phyloP scores from a whole-genome alignment of 2,329 filamentous ascomycete genomes.

The Neonectria faginata region DNA sequence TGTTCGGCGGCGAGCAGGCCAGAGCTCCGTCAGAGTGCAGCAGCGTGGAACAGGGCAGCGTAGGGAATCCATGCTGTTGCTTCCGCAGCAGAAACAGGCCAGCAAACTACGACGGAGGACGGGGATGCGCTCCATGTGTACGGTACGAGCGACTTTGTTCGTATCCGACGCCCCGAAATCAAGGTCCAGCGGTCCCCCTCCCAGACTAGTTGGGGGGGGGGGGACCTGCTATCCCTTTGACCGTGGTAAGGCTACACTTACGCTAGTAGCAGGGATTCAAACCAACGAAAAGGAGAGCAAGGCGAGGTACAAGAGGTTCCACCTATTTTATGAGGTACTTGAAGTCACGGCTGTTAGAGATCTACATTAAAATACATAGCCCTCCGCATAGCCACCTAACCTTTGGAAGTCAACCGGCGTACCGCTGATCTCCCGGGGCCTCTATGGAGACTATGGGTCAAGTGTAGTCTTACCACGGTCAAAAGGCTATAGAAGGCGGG shows the following conservation, averaged over 20 bases:
- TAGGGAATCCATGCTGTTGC: conserved; percentile 35
- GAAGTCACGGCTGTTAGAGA: too few relatives aligned
- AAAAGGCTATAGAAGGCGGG: conserved; percentile 1
- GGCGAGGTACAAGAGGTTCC: too few relatives aligned
- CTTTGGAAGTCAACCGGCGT: too few relatives aligned
- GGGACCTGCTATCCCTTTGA: not conserved
- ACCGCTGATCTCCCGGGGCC: too few relatives aligned
- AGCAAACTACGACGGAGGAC: conserved; percentile 30
- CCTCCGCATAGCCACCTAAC: too few relatives aligned
- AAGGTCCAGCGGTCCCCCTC: conserved; percentile 1
- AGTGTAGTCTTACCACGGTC: too few relatives aligned
- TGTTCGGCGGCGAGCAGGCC: conserved; percentile 36
- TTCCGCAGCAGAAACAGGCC: conserved; percentile 18
- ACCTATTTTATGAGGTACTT: too few relatives aligned
- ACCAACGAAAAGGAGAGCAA: too few relatives aligned
- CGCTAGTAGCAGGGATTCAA: too few relatives aligned
- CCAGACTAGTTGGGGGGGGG: not conserved
- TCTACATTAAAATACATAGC: too few relatives aligned
- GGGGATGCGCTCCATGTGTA: not conserved
- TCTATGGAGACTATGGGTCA: too few relatives aligned
- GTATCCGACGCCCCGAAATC: conserved; percentile 16
- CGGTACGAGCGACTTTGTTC: conserved; percentile 16
- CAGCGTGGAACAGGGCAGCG: conserved; percentile 34
- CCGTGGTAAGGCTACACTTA: too few relatives aligned
- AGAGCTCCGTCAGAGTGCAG: conserved; percentile 41